Evolutionary conservation across 345 rosid genomes (phyloP).

Genomic region (Lepidium didymum): DNA sequence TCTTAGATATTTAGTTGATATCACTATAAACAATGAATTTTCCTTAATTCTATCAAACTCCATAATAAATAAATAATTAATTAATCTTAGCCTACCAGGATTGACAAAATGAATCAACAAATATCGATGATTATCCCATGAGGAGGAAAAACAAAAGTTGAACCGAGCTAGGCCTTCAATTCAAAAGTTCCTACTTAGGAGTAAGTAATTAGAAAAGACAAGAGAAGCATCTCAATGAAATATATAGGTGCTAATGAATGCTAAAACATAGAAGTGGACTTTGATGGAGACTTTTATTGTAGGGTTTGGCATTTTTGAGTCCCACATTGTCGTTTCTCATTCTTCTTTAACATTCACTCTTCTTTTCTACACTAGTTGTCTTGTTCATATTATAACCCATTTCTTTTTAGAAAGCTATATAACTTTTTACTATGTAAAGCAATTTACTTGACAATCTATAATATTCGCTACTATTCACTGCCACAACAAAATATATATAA

Average conservation of each 20-base stretch:
- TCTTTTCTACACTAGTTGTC: neutral
- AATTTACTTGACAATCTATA: neutral
- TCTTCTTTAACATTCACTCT: conserved; percentile 4
- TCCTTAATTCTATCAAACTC: conserved; percentile 10
- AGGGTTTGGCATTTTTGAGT: conserved; percentile 9
- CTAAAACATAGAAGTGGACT: conserved; percentile 31
- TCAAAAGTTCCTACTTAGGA: neutral
- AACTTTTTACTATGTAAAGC: neutral
- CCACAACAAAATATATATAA: no score
- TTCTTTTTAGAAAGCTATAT: neutral
- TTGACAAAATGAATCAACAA: conserved; percentile 10
- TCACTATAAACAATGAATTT: conserved; percentile 13
- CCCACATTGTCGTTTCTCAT: conserved; percentile 19
- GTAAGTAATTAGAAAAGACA: no score
- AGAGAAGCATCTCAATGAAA: conserved; percentile 44
- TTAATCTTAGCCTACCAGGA: conserved; percentile 14
- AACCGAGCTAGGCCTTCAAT: neutral
- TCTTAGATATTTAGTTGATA: conserved; percentile 9
- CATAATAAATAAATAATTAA: neutral
- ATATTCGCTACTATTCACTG: neutral
- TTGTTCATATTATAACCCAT: neutral
- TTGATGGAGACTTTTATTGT: conserved; percentile 21
- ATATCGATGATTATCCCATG: neutral
- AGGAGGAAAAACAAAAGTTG: neutral
- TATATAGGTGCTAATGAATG: conserved; percentile 1